These are phyloP conservation scores for Talaromyces marneffei DNA, from an alignment of 2,329 filamentous ascomycete species.

Conservation along the genomic window DNA sequence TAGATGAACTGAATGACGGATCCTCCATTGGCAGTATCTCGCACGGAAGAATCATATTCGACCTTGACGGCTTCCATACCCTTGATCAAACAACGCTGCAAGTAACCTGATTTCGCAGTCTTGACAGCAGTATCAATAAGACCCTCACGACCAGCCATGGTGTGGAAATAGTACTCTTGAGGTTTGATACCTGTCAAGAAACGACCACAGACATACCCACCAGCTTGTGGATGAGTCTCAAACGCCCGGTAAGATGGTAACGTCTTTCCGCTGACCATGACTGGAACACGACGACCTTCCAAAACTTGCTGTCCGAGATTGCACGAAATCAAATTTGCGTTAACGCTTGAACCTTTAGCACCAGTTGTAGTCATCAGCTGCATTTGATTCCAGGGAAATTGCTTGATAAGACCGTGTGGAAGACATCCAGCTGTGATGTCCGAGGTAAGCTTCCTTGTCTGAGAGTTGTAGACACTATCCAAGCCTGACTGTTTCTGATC, in stretches of 20 bases:
- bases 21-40: constrained; percentile 82
- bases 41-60: constrained; percentile 87
- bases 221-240: constrained; percentile 81
- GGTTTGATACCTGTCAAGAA: constrained; percentile 97
- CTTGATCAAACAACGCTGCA: constrained; percentile 96
- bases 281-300: constrained; percentile 86
- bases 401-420: constrained; percentile 75
- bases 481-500: constrained; percentile 84
- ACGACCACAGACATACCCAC: constrained; percentile 88
- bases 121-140: constrained; percentile 98
- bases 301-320: constrained; percentile 95
- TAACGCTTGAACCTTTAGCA: constrained; percentile 87
- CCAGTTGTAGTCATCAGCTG: constrained; percentile 97
- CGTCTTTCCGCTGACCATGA: constrained; percentile 97
- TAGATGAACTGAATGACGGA: constrained; percentile 93
- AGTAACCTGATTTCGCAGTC: constrained; percentile 91
- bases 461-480: constrained; percentile 78
- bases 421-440: constrained; percentile 73
- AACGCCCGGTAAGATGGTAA: constrained; percentile 89
- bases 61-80: constrained; percentile 94
- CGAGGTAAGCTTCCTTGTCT: constrained; percentile 65
- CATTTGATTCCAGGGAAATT: constrained; percentile 97
- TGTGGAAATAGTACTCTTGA: constrained; percentile 98
- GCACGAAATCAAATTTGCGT: constrained; percentile 95
- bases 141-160: constrained; percentile 98